Conservation (phyloP, 768 basidiomycete species). For the Flagelloscypha sp. region DNA sequence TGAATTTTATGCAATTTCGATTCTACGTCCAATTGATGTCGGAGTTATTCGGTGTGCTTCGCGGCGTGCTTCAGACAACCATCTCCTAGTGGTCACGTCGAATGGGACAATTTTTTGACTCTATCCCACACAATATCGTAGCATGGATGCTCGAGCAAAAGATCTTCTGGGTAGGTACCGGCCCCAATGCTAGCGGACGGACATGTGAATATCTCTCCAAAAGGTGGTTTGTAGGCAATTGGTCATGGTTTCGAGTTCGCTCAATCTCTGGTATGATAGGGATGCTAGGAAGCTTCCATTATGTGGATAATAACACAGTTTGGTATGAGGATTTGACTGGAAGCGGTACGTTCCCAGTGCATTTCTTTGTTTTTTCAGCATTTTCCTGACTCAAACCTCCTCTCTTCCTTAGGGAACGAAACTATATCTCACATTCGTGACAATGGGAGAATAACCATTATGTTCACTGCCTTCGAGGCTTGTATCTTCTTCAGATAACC, state of each 20-base stretch:
- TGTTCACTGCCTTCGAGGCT: slow-evolving; percentile 56
- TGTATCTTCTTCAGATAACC: too few species aligned
- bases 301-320: slow-evolving; percentile 41
- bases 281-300: slow-evolving; percentile 51
- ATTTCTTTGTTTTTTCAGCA: neutral
- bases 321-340: slow-evolving; percentile 76
- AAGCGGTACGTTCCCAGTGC: slow-evolving; percentile 39
- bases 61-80: too few species aligned
- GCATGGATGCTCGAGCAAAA: slow-evolving; percentile 56
- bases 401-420: slow-evolving; percentile 34
- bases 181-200: slow-evolving; percentile 47
- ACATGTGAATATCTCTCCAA: slow-evolving; percentile 63
- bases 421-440: slow-evolving; percentile 56
- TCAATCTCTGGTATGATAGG: too few species aligned
- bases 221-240: too few species aligned
- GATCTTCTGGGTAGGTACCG: slow-evolving; percentile 66
- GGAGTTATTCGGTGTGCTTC: too few species aligned
- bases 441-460: slow-evolving; percentile 52
- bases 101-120: slow-evolving; percentile 56
- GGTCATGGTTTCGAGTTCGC: too few species aligned
- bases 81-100: too few species aligned
- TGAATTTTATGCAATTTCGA: too few species aligned
- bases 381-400: neutral
- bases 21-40: too few species aligned
- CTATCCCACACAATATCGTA: slow-evolving; percentile 43